Evolutionary conservation across 345 rosid genomes (phyloP), one percentile per base, ranked within the genome.

Genomic region (Eucalyptus polyanthemos): DNA sequence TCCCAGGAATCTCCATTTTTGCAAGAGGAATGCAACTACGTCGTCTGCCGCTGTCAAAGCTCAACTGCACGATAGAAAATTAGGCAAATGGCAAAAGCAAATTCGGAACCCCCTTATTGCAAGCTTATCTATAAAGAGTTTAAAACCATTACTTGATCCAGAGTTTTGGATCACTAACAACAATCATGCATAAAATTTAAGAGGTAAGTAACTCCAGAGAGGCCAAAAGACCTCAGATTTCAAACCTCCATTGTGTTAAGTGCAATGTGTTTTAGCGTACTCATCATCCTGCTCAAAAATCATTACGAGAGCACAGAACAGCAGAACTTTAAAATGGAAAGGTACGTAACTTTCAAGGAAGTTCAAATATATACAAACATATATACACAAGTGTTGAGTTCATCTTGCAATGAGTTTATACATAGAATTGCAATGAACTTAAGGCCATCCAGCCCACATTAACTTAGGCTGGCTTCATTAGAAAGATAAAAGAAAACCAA

Each of bases 361-460:
- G 47, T 80, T 86, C 72, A 67, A 80, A 89, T 86, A 90, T 94
- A 90, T 93, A 92, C 94, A 92, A 51, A 86, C 89, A 72, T 58
- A 45, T 87, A 93, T 92, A 83, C 93, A 92, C 94, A 91, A 83
- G 86, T 89, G 90, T 51, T 44, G 87, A 21, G 83, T 76, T 21
- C 83, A 76, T 76, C 83, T 76, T 76, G 83, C 83, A 76, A 40
- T 25, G 83, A 37, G 47, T 76, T 37, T 76, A 76, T 21, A 37
- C 83, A 76, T 76, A 40, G 83, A 76, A 76, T 76, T 76, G 45
- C 83, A 76, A 76, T 76, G 83, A 76, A 40, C 83, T 76, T 76
- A 76, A 76, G 83, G 47, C 83, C 83, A 40, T 10, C 87, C 91
- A 54, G 88, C 88, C 67, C 89, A 83, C 62, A 87, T 76, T 87